Evolutionary conservation across 306 rosid genomes (phyloP).

Genomic region (Cucurbita pepo): DNA sequence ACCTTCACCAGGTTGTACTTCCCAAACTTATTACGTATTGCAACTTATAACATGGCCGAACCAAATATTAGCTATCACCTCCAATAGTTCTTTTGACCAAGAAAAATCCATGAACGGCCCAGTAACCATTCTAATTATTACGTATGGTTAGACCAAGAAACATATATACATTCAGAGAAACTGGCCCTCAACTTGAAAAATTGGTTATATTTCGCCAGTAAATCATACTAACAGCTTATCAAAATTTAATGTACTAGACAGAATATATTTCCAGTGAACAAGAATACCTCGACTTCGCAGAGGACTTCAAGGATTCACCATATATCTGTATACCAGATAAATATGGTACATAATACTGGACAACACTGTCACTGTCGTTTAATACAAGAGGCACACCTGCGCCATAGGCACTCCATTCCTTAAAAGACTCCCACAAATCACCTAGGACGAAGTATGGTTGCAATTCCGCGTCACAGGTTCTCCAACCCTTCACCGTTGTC

Average conservation of each 20-base stretch:
- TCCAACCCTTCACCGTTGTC: slow-evolving; percentile 36
- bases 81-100: neutral
- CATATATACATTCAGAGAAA: neutral
- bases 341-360: slow-evolving; percentile 77
- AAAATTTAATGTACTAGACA: neutral
- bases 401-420: slow-evolving; percentile 94
- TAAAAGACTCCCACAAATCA: slow-evolving; percentile 80
- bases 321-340: slow-evolving; percentile 83
- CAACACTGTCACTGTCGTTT: slow-evolving; percentile 50
- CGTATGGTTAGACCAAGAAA: neutral
- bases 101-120: neutral
- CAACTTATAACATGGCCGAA: neutral
- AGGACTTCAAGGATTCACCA: slow-evolving; percentile 22
- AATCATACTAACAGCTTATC: neutral
- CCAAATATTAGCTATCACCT: neutral
- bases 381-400: slow-evolving; percentile 85
- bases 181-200: neutral
- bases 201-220: neutral
- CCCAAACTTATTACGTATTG: neutral
- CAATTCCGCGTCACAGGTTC: slow-evolving; percentile 30
- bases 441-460: slow-evolving; percentile 69
- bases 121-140: neutral
- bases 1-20: neutral
- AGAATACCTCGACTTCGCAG: slow-evolving; percentile 43
- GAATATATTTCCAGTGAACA: neutral